Evolutionary conservation across 139 green algal species (phyloP).

Genomic region (Gonium pectorale): DNA sequence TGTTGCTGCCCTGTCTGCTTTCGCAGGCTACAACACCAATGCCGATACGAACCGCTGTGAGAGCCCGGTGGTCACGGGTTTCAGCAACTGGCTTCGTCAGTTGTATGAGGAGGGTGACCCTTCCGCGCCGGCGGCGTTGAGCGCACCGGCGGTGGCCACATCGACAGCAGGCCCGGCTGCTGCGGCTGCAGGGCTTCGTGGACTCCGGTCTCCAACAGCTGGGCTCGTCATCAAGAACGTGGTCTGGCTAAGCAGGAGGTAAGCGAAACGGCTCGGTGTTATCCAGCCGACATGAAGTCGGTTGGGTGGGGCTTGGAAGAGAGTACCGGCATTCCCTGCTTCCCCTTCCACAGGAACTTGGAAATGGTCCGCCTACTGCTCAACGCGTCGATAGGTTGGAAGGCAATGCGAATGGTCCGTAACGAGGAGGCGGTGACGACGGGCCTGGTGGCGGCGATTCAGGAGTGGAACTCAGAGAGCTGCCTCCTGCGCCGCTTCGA

Average conservation of each 20-base stretch:
- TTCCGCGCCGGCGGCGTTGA: neutral
- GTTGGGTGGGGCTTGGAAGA: no score
- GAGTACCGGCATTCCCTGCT: neutral
- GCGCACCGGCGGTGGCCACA: neutral
- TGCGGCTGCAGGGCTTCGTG: neutral
- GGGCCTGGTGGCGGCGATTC: slow-evolving; percentile 13
- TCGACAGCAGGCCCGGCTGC: slow-evolving; percentile 13
- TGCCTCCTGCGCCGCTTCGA: slow-evolving; percentile 35
- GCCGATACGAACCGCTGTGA: slow-evolving; percentile 7
- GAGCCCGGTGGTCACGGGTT: slow-evolving; percentile 17
- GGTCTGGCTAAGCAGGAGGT: slow-evolving; percentile 37
- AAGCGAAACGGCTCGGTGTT: no score
- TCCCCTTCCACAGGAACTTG: slow-evolving; percentile 3
- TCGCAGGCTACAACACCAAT: slow-evolving; percentile 41
- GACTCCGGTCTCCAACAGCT: neutral
- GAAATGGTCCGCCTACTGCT: slow-evolving; percentile 37
- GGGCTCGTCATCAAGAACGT: slow-evolving; percentile 42
- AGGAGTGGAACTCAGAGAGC: slow-evolving; percentile 43
- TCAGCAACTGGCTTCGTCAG: slow-evolving; percentile 35
- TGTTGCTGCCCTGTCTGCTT: no score
- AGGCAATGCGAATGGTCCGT: slow-evolving; percentile 34
- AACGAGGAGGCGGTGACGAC: slow-evolving; percentile 28
- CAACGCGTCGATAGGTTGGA: slow-evolving; percentile 11
- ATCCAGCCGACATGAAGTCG: no score
- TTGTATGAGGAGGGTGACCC: slow-evolving; percentile 23